Conservation (phyloP, 139 green algal genomes). For the Microglena sp. region DNA sequence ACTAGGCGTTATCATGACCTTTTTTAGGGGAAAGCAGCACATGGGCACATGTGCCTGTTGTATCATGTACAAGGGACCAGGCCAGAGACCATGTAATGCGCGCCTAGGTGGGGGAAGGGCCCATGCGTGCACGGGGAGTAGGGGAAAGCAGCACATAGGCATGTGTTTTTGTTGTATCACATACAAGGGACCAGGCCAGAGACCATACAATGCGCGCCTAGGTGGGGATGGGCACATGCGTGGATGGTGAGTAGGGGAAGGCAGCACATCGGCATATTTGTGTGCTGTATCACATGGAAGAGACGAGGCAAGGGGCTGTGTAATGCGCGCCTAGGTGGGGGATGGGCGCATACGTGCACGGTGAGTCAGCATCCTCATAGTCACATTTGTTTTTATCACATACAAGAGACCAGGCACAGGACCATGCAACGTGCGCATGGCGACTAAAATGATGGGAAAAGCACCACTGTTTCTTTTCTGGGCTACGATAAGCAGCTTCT, state of each 20-base stretch:
- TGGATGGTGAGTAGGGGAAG: no score
- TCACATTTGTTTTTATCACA: no score
- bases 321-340: neutral
- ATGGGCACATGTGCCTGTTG: neutral
- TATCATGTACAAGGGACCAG: slow-evolving; percentile 16
- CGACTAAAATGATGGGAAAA: no score
- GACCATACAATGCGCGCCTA: neutral
- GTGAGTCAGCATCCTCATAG: no score
- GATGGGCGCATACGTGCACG: slow-evolving; percentile 1
- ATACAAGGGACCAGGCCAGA: neutral
- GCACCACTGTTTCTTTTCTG: no score
- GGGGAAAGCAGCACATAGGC: no score
- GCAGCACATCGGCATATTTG: no score
- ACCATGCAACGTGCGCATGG: no score
- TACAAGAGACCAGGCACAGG: no score
- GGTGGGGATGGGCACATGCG: slow-evolving; percentile 15
- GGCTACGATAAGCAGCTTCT: no score
- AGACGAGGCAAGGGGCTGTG: neutral
- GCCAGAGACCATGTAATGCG: slow-evolving; percentile 72
- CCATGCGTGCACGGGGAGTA: slow-evolving; percentile 71
- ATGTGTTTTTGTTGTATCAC: neutral
- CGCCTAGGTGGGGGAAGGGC: slow-evolving; percentile 71
- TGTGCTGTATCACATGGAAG: neutral
- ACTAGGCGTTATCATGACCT: no score
- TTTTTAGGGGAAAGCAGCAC: no score